phyloP scores from a whole-genome alignment of 495 filamentous ascomycete genomes.

The Cairneyella variabilis region DNA sequence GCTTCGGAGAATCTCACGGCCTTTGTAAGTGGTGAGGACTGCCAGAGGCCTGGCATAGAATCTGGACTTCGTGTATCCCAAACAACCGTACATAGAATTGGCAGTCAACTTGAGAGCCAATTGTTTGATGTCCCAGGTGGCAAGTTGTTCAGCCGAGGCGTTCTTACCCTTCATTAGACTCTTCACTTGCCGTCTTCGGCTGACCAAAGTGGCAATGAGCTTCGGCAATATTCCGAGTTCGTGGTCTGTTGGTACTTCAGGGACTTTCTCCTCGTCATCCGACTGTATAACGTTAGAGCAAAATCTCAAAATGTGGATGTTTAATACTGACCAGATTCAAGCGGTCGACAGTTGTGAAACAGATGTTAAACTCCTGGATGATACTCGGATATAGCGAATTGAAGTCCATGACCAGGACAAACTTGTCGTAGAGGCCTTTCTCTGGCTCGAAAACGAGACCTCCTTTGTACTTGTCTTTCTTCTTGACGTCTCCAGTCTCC shows the following conservation, averaged over 20 bases:
- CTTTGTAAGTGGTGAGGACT: constrained; percentile 94
- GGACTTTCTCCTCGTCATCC: constrained; percentile 78
- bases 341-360: constrained; percentile 93
- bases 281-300: constrained; percentile 43
- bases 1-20: constrained; percentile 91
- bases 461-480: constrained; percentile 99
- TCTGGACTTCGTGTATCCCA: constrained; percentile 91
- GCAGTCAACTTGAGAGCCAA: constrained; percentile 94
- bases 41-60: constrained; percentile 96
- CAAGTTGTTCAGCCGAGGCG: constrained; percentile 80
- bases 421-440: constrained; percentile 94
- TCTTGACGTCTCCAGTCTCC: constrained; percentile 69
- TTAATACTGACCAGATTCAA: constrained; percentile 49
- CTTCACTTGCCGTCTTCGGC: constrained; percentile 85
- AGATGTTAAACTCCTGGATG: constrained; percentile 99
- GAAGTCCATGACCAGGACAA: constrained; percentile 98
- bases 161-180: constrained; percentile 91
- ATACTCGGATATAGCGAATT: constrained; percentile 98
- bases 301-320: background rate
- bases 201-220: constrained; percentile 87
- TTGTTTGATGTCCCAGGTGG: constrained; percentile 98
- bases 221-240: constrained; percentile 78
- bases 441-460: constrained; percentile 98
- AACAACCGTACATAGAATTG: constrained; percentile 99
- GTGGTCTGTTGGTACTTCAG: constrained; percentile 61